Conservation (phyloP, 768 basidiomycete genomes). For the Russula earlei region DNA sequence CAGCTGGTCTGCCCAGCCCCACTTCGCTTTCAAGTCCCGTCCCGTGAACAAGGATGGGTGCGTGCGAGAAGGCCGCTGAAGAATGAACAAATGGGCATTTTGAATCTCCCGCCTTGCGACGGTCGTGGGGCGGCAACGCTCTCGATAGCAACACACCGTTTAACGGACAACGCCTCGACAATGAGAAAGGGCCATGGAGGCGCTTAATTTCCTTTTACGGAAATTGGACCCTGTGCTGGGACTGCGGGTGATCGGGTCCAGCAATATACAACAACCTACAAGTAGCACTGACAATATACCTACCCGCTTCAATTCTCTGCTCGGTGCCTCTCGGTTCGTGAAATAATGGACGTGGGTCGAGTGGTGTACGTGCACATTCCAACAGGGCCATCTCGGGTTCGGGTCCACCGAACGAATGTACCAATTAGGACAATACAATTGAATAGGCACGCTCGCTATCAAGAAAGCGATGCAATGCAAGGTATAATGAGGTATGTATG, state of each 20-base stretch:
- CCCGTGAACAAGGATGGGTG: neutral
- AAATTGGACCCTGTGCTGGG: neutral
- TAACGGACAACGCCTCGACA: neutral
- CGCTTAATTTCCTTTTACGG: neutral
- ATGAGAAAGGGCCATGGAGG: neutral
- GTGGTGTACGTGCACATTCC: too few relatives aligned
- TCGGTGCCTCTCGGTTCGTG: neutral
- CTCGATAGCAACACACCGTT: slow-evolving; percentile 3
- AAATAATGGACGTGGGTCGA: too few relatives aligned
- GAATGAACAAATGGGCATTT: neutral
- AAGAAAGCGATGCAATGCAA: neutral
- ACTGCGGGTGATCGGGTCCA: neutral
- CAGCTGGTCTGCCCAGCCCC: neutral
- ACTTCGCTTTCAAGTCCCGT: neutral
- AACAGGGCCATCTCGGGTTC: too few relatives aligned
- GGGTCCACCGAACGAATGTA: too few relatives aligned
- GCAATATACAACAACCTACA: neutral
- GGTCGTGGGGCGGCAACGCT: slow-evolving; percentile 5
- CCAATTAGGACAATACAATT: too few relatives aligned
- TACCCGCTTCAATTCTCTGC: too few relatives aligned
- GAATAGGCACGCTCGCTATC: too few relatives aligned
- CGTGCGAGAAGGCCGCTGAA: neutral
- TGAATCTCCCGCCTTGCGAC: slow-evolving; percentile 2
- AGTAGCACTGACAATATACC: too few relatives aligned
- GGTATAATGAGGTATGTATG: too few relatives aligned